A percentile compares a stretch with the other conserved stretches of the same genome.
phyloP scores from a whole-genome alignment of 2,329 filamentous ascomycete species.

The Ophiostoma fasciatum region DNA sequence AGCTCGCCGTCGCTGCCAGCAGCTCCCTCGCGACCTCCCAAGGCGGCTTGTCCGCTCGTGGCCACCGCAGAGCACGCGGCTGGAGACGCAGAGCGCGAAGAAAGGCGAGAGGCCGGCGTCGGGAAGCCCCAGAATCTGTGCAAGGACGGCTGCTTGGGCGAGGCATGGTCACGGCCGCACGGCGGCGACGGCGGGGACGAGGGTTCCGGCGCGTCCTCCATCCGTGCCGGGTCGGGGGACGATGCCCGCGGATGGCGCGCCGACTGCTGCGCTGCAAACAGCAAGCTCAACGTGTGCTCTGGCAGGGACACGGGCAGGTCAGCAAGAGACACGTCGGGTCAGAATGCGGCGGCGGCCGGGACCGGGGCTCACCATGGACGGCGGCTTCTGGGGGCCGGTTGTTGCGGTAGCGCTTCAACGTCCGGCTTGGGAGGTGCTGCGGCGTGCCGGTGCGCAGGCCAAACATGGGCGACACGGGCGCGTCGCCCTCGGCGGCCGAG shows the following conservation, averaged over 20 bases:
- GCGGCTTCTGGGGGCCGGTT: conserved; percentile 39
- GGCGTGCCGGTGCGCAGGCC: conserved; percentile 19
- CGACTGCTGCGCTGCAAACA: conserved; percentile 32
- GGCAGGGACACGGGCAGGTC: conserved; percentile 1
- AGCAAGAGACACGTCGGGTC: not conserved
- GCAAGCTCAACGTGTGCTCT: conserved; percentile 43
- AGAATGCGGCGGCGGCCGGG: not conserved
- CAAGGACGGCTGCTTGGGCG: conserved; percentile 32
- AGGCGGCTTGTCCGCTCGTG: too few relatives aligned
- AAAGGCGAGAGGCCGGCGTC: conserved; percentile 2
- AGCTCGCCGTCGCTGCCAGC: too few relatives aligned
- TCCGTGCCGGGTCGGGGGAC: not conserved
- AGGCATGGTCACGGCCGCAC: conserved; percentile 1
- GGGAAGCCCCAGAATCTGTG: conserved; percentile 48
- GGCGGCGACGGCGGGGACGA: too few relatives aligned
- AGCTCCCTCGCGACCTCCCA: too few relatives aligned
- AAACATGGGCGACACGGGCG: conserved; percentile 16
- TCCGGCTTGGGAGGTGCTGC: conserved; percentile 38
- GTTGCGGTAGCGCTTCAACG: conserved; percentile 46
- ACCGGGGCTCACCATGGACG: conserved; percentile 30
- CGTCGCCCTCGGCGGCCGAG: conserved; percentile 20
- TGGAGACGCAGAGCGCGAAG: too few relatives aligned
- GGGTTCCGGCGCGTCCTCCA: not conserved
- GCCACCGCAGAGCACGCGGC: too few relatives aligned
- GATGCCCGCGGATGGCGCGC: not conserved